These are phyloP conservation scores for Talaromyces marneffei DNA, from an alignment of 2,329 filamentous ascomycete species.

Conservation along the genomic window DNA sequence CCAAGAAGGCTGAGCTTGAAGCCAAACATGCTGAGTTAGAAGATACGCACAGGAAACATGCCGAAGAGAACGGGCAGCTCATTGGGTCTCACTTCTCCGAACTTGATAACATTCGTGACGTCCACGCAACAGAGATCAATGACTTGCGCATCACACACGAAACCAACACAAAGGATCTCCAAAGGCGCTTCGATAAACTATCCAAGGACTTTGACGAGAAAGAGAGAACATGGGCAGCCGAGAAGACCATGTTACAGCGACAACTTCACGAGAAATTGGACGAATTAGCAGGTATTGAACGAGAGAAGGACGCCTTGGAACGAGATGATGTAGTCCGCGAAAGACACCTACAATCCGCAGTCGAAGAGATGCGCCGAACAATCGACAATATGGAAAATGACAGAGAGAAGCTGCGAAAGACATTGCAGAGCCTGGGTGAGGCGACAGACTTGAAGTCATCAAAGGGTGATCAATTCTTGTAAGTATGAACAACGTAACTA, in stretches of 20 bases:
- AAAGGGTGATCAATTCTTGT: slow-evolving; percentile 47
- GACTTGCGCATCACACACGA: slow-evolving; percentile 20
- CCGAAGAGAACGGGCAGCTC: slow-evolving; percentile 11
- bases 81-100: slow-evolving; percentile 1
- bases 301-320: slow-evolving; percentile 39
- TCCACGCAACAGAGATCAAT: slow-evolving; percentile 21
- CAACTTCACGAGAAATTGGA: slow-evolving; percentile 40
- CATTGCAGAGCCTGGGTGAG: slow-evolving; percentile 46
- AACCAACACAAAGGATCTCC: background rate
- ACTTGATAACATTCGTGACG: slow-evolving; percentile 7
- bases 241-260: slow-evolving; percentile 27
- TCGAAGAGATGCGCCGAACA: slow-evolving; percentile 40
- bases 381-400: slow-evolving; percentile 49
- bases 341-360: slow-evolving; percentile 40
- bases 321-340: slow-evolving; percentile 43
- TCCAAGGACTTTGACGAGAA: slow-evolving; percentile 26
- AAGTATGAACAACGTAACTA: slow-evolving; percentile 27
- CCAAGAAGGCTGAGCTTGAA: slow-evolving; percentile 12
- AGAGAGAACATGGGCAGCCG: slow-evolving; percentile 29
- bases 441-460: slow-evolving; percentile 47
- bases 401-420: slow-evolving; percentile 46
- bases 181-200: slow-evolving; percentile 25
- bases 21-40: slow-evolving; percentile 20
- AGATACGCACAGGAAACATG: slow-evolving; percentile 12
- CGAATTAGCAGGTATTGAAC: slow-evolving; percentile 38